phyloP scores from a whole-genome alignment of 306 rosid genomes.

The Cicer yamashitae region DNA sequence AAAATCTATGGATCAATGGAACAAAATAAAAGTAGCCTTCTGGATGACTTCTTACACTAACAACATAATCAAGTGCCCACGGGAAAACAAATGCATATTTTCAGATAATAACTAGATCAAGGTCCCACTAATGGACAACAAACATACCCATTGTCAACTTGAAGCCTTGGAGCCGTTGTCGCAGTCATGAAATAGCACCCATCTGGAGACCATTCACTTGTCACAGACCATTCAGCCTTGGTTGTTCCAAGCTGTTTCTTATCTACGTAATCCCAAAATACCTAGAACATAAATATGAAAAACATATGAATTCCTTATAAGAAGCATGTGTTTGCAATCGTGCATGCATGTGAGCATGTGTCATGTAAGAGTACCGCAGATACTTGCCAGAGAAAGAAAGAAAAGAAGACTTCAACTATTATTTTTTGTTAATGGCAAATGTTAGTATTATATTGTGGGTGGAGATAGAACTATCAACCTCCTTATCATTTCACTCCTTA shows the following conservation, averaged over 20 bases:
- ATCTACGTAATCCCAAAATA: constrained; percentile 86
- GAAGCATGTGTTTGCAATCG: constrained; percentile 30
- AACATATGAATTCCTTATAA: constrained; percentile 34
- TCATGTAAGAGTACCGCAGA: constrained; percentile 22
- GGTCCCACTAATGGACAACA: constrained; percentile 27
- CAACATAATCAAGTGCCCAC: constrained; percentile 18
- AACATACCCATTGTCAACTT: constrained; percentile 92
- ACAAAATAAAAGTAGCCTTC: constrained; percentile 31
- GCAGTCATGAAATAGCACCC: constrained; percentile 97
- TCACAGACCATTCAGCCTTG: constrained; percentile 88
- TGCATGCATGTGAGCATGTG: constrained; percentile 12
- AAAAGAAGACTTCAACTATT: neutral
- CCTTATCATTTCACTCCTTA: too few relatives aligned
- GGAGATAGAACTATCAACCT: too few relatives aligned
- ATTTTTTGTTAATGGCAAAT: too few relatives aligned
- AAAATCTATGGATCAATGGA: constrained; percentile 33
- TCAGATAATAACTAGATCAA: constrained; percentile 28
- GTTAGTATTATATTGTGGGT: too few relatives aligned
- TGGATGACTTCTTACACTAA: constrained; percentile 24
- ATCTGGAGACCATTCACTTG: constrained; percentile 97
- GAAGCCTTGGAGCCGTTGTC: constrained; percentile 96
- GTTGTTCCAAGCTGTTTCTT: constrained; percentile 73
- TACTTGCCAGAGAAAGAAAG: neutral
- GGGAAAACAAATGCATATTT: constrained; percentile 19
- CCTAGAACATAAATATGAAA: constrained; percentile 56